Evolutionary conservation across 1,139 yeast genomes (phyloP).

Genomic region (Hemisphaericaspora lyxosophila): DNA sequence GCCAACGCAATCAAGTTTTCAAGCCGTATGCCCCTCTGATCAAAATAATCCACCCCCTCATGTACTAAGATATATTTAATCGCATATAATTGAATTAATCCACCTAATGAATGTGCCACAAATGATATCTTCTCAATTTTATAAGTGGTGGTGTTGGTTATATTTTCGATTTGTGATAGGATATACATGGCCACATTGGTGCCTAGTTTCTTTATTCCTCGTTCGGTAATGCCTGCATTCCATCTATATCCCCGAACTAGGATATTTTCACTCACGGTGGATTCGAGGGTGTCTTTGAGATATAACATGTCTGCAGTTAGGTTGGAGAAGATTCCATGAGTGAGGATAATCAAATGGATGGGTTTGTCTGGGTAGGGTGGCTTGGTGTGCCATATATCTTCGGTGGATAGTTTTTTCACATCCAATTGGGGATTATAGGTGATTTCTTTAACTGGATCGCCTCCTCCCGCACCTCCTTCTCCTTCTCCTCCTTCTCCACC

Average conservation of each 20-base stretch:
- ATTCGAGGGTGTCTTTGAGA: conserved; percentile 75
- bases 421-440: conserved; percentile 22
- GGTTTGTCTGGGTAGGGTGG: conserved; percentile 43
- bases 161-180: conserved; percentile 51
- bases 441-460: conserved; percentile 11
- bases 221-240: conserved; percentile 85
- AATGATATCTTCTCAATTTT: conserved; percentile 69
- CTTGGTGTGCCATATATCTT: conserved; percentile 69
- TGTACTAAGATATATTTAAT: conserved; percentile 70
- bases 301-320: conserved; percentile 87
- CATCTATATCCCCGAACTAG: conserved; percentile 80
- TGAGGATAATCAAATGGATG: conserved; percentile 70
- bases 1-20: conserved; percentile 80
- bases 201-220: conserved; percentile 84
- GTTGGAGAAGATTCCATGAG: conserved; percentile 93
- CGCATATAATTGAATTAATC: conserved; percentile 85
- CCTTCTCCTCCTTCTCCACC: not conserved
- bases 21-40: conserved; percentile 51
- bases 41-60: conserved; percentile 54
- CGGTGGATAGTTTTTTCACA: conserved; percentile 55
- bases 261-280: conserved; percentile 57
- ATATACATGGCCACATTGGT: conserved; percentile 72
- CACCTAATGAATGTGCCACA: conserved; percentile 91
- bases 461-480: conserved; percentile 6
- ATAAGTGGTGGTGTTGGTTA: conserved; percentile 28